Percentiles rank a stretch among this genome's conserved stretches.
Conservation (phyloP, 202 grass and related monocot species). For the Saccharum hybrid region DNA sequence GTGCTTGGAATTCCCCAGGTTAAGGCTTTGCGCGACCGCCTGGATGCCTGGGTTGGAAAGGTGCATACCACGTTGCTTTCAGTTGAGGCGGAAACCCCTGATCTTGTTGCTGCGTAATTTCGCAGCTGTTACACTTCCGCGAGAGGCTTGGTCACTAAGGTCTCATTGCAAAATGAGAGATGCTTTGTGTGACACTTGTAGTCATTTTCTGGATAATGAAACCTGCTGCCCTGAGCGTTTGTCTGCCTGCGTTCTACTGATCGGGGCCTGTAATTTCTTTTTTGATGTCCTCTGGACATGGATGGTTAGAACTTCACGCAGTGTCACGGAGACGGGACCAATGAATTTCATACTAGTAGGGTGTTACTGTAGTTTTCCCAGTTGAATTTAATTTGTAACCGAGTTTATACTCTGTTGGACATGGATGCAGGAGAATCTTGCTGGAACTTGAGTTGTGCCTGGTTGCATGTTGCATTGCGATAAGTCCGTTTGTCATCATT, state of each 20-base stretch:
- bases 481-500: neutral
- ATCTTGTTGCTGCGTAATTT: conserved; percentile 81
- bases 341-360: conserved; percentile 37
- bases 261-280: conserved; percentile 47
- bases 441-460: neutral
- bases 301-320: conserved; percentile 36
- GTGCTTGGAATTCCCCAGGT: conserved; percentile 90
- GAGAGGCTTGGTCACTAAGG: conserved; percentile 31
- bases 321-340: conserved; percentile 23
- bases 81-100: conserved; percentile 89
- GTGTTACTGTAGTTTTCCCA: conserved; percentile 36
- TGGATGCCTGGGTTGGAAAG: conserved; percentile 88
- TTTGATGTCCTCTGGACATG: conserved; percentile 37
- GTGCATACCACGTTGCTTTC: conserved; percentile 79
- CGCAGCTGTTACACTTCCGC: neutral
- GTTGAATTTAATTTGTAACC: conserved; percentile 49
- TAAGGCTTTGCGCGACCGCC: conserved; percentile 71
- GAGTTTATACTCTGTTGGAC: conserved; percentile 28
- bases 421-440: conserved; percentile 52
- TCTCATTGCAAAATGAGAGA: conserved; percentile 38
- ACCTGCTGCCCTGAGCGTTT: conserved; percentile 42
- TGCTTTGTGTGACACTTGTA: conserved; percentile 29
- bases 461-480: neutral
- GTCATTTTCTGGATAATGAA: conserved; percentile 42
- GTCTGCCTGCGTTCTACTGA: conserved; percentile 4